Conservation (phyloP, 805 yeast genomes). For the Candida taoyuanica region DNA sequence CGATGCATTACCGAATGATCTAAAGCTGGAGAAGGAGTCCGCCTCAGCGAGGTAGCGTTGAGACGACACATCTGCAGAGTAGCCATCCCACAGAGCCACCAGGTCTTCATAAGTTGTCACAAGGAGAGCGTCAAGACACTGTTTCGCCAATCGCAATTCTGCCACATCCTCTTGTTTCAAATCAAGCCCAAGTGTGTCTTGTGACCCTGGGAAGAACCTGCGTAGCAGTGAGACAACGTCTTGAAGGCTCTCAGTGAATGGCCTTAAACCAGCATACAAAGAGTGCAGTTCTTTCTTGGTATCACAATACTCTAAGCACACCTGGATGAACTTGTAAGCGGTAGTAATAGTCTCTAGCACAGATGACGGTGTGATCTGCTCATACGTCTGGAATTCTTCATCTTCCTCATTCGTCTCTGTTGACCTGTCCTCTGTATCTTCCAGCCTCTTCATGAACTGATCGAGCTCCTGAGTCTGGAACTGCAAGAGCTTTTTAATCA, state of each 20-base stretch:
- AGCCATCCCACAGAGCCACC: conserved; percentile 9
- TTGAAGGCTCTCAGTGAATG: not conserved
- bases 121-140: conserved; percentile 11
- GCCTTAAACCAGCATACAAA: conserved; percentile 4
- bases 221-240: conserved; percentile 4
- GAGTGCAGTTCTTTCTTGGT: conserved; percentile 13
- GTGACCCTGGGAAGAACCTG: conserved; percentile 8
- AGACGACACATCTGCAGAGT: not conserved
- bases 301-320: conserved; percentile 14
- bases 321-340: conserved; percentile 10
- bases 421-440: conserved; percentile 14
- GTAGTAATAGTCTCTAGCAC: conserved; percentile 19
- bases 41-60: conserved; percentile 17
- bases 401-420: conserved; percentile 11
- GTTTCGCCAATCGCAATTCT: conserved; percentile 13
- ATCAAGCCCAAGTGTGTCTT: conserved; percentile 7
- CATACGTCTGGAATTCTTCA: conserved; percentile 19
- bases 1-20: not conserved
- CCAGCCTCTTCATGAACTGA: conserved; percentile 14
- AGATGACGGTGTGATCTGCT: conserved; percentile 23
- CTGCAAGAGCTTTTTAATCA: conserved; percentile 13
- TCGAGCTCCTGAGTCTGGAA: conserved; percentile 20
- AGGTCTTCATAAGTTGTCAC: conserved; percentile 7
- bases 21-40: conserved; percentile 15
- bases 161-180: conserved; percentile 10